phyloP scores from a whole-genome alignment of 2,329 filamentous ascomycete genomes.

The Fusarium nurragi region DNA sequence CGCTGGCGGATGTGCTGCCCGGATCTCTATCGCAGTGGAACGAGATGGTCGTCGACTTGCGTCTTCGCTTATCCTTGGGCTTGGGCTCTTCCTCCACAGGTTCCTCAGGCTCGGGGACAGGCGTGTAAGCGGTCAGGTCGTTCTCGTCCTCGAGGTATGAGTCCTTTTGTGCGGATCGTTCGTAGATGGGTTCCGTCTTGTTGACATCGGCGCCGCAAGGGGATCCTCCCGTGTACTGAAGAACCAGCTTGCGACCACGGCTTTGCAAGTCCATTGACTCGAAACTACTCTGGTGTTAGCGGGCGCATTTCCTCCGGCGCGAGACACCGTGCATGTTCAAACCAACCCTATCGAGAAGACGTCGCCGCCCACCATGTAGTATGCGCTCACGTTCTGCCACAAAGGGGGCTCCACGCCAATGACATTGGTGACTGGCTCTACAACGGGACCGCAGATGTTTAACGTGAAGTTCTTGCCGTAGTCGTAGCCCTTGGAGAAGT shows the following conservation, averaged over 20 bases:
- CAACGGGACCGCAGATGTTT: slow-evolving; percentile 82
- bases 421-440: slow-evolving; percentile 70
- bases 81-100: slow-evolving; percentile 35
- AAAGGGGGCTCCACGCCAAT: slow-evolving; percentile 68
- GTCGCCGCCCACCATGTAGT: slow-evolving; percentile 73
- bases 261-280: slow-evolving; percentile 64
- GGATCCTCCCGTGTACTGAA: slow-evolving; percentile 81
- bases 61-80: slow-evolving; percentile 49
- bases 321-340: slow-evolving; percentile 5
- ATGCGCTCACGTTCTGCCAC: slow-evolving; percentile 82
- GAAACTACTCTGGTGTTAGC: slow-evolving; percentile 43
- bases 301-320: slow-evolving; percentile 2
- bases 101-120: slow-evolving; percentile 21
- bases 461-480: slow-evolving; percentile 84
- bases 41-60: slow-evolving; percentile 87
- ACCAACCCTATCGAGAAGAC: slow-evolving; percentile 79
- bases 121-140: slow-evolving; percentile 20
- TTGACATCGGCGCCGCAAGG: slow-evolving; percentile 68
- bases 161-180: slow-evolving; percentile 44
- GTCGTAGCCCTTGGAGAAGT: slow-evolving; percentile 76
- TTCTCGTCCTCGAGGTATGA: slow-evolving; percentile 44
- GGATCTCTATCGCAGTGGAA: slow-evolving; percentile 92
- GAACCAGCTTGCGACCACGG: slow-evolving; percentile 77
- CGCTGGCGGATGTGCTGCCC: slow-evolving; percentile 69
- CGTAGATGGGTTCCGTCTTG: slow-evolving; percentile 44